phyloP scores from a whole-genome alignment of 192 early-diverging fungal species.

The Coemansia erecta region DNA sequence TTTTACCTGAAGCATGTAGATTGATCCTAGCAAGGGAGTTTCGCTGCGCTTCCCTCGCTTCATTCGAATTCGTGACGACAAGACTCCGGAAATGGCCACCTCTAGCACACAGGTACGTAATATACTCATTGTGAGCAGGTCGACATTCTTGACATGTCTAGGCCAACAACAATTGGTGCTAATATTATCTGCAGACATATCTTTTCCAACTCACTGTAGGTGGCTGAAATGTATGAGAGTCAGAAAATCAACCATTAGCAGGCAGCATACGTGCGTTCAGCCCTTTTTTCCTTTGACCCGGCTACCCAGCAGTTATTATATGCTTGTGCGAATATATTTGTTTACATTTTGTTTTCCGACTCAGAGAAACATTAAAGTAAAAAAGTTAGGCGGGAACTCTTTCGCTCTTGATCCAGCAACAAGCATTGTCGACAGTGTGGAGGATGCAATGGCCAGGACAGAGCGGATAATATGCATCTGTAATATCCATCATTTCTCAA shows the following conservation, averaged over 20 bases:
- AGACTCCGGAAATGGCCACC: conserved; percentile 90
- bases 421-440: no score
- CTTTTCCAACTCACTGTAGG: conserved; percentile 23
- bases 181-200: neutral
- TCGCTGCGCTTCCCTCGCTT: conserved; percentile 97
- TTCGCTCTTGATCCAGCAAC: no score
- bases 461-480: no score
- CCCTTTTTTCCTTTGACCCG: neutral
- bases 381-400: no score
- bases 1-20: conserved; percentile 35
- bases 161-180: no score
- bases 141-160: no score
- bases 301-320: neutral
- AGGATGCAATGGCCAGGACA: no score
- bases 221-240: conserved; percentile 58
- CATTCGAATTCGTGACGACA: conserved; percentile 93
- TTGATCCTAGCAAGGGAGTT: conserved; percentile 84
- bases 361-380: no score
- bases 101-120: conserved; percentile 71
- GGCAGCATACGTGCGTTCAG: neutral
- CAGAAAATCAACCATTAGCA: conserved; percentile 51
- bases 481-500: no score
- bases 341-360: no score
- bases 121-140: conserved; percentile 10
- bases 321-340: no score